These are phyloP conservation scores for Myrmaecium sp. DNA, from an alignment of 2,329 filamentous ascomycete genomes.

Conservation along the genomic window DNA sequence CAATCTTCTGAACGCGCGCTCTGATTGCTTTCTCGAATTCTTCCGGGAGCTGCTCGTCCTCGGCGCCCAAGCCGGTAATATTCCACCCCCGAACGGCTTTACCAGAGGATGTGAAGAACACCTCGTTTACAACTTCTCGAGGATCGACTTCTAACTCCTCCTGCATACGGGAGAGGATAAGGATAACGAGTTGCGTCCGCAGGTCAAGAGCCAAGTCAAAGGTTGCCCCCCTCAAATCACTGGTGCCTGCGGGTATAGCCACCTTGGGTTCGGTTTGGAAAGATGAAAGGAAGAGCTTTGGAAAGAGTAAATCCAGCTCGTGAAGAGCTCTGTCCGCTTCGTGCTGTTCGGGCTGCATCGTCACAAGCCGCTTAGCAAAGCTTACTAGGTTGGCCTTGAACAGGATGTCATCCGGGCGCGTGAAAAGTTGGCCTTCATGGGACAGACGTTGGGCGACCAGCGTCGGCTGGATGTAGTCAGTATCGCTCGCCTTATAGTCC, in stretches of 20 bases:
- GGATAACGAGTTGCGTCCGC: slow-evolving; percentile 37
- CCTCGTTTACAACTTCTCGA: slow-evolving; percentile 18
- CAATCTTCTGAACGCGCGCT: slow-evolving; percentile 23
- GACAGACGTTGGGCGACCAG: too few relatives aligned
- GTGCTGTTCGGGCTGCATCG: slow-evolving; percentile 12
- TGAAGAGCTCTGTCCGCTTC: slow-evolving; percentile 13
- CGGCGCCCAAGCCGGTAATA: slow-evolving; percentile 19
- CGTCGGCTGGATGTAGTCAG: slow-evolving; percentile 23
- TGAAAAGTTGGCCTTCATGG: slow-evolving; percentile 7
- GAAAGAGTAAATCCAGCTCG: slow-evolving; percentile 18
- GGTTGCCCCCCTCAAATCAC: slow-evolving; percentile 23
- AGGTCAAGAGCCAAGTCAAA: slow-evolving; percentile 35
- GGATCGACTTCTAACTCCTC: slow-evolving; percentile 21
- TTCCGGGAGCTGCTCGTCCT: slow-evolving; percentile 21
- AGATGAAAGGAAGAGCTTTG: slow-evolving; percentile 15
- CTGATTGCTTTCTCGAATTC: slow-evolving; percentile 17
- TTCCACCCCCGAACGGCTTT: slow-evolving; percentile 19
- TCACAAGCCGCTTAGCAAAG: slow-evolving; percentile 22
- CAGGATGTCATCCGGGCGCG: slow-evolving; percentile 23
- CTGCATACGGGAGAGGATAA: slow-evolving; percentile 25
- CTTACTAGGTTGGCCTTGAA: slow-evolving; percentile 27
- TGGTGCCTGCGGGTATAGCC: slow-evolving; percentile 17
- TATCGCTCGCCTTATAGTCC: slow-evolving; percentile 20
- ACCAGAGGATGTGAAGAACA: slow-evolving; percentile 21
- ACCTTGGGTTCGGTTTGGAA: slow-evolving; percentile 4